These are phyloP conservation scores for Starmera pachycereana DNA, from an alignment of 805 yeast species.

Conservation along the genomic window DNA sequence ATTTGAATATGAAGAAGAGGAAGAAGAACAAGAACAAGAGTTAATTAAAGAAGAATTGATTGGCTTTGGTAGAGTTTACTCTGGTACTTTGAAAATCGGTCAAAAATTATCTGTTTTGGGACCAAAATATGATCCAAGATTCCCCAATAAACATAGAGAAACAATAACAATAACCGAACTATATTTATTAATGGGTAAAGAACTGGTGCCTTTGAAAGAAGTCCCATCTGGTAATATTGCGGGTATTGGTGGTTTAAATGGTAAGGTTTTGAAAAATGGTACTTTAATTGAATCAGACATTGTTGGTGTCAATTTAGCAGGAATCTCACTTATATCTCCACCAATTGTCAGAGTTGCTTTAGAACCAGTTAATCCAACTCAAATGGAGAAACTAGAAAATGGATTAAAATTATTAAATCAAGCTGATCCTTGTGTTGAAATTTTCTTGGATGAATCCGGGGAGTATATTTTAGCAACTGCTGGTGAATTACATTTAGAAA, in stretches of 20 bases:
- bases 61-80: slow-evolving; percentile 82
- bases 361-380: slow-evolving; percentile 86
- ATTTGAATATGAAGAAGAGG: slow-evolving; percentile 44
- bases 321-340: slow-evolving; percentile 61
- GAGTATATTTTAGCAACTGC: slow-evolving; percentile 92
- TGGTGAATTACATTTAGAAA: slow-evolving; percentile 91
- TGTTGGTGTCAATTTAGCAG: slow-evolving; percentile 68
- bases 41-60: slow-evolving; percentile 53
- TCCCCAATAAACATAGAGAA: slow-evolving; percentile 43
- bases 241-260: slow-evolving; percentile 87
- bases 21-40: slow-evolving; percentile 32
- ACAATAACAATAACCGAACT: slow-evolving; percentile 57
- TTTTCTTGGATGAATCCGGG: slow-evolving; percentile 79
- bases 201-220: slow-evolving; percentile 59
- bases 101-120: slow-evolving; percentile 69
- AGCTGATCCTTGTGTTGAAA: slow-evolving; percentile 93
- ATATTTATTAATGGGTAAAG: slow-evolving; percentile 87
- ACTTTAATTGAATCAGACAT: slow-evolving; percentile 54
- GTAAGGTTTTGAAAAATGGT: slow-evolving; percentile 75
- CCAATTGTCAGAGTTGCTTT: slow-evolving; percentile 93
- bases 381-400: slow-evolving; percentile 60
- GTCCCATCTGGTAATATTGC: slow-evolving; percentile 95
- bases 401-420: slow-evolving; percentile 74
- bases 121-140: slow-evolving; percentile 73
- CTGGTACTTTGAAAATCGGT: slow-evolving; percentile 74